phyloP scores from a whole-genome alignment of 768 basidiomycete genomes.

The Collybiopsis confluens region DNA sequence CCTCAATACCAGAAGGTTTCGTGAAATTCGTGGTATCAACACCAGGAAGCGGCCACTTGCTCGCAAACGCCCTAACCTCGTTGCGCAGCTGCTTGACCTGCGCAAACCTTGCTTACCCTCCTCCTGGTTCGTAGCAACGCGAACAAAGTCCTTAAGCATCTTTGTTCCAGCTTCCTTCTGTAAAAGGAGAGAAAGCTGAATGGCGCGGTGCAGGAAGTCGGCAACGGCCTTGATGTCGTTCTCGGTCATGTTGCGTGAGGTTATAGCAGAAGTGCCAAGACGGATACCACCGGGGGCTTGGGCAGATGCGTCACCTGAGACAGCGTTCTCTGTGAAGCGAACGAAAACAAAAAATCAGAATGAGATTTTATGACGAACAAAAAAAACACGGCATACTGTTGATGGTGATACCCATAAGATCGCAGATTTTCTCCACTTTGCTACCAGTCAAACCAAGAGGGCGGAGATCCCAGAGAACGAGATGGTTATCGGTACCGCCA shows the following conservation, averaged over 20 bases:
- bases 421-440: constrained; percentile 98
- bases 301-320: constrained; percentile 93
- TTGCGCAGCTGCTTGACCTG: constrained; percentile 69
- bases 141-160: constrained; percentile 93
- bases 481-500: constrained; percentile 94
- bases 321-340: constrained; percentile 74
- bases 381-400: constrained; percentile 58
- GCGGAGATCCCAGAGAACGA: constrained; percentile 96
- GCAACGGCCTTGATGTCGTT: constrained; percentile 84
- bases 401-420: constrained; percentile 93
- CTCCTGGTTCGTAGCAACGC: constrained; percentile 63
- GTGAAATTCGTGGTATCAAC: constrained; percentile 46
- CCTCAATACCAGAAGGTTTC: constrained; percentile 65
- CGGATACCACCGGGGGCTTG: constrained; percentile 97
- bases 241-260: constrained; percentile 91
- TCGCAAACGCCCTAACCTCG: constrained; percentile 82
- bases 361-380: too few relatives aligned
- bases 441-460: constrained; percentile 95
- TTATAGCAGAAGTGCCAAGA: constrained; percentile 90
- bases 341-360: background rate
- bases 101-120: constrained; percentile 68
- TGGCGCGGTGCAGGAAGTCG: constrained; percentile 87
- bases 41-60: constrained; percentile 91
- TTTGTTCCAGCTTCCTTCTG: constrained; percentile 96
- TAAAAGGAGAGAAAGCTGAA: constrained; percentile 83